Conservation (phyloP, 2,329 filamentous ascomycete genomes). For the Pseudogymnoascus sp. region DNA sequence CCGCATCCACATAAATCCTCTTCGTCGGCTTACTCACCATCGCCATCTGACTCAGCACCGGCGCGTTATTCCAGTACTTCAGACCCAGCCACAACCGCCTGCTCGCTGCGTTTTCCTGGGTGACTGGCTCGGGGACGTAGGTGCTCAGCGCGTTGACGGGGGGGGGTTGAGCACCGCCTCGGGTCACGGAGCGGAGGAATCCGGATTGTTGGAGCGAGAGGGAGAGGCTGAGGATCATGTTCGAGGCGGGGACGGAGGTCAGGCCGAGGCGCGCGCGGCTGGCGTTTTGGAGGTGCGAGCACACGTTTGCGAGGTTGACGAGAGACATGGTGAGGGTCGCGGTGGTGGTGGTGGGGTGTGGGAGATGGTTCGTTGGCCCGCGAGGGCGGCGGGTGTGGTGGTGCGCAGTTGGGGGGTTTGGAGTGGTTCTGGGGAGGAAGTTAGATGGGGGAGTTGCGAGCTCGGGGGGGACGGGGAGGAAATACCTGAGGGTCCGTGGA, state of each 20-base stretch:
- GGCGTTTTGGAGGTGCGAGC: slow-evolving; percentile 66
- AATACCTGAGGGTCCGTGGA: not conserved
- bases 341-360: not conserved
- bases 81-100: slow-evolving; percentile 61
- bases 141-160: slow-evolving; percentile 38
- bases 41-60: slow-evolving; percentile 54
- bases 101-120: slow-evolving; percentile 50
- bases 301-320: slow-evolving; percentile 60
- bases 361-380: not conserved
- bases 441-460: not conserved
- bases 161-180: slow-evolving; percentile 51
- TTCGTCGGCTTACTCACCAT: slow-evolving; percentile 61
- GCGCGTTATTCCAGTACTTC: slow-evolving; percentile 66
- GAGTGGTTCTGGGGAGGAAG: not conserved
- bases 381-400: not conserved
- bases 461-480: not conserved
- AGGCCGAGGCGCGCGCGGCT: slow-evolving; percentile 59
- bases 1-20: slow-evolving; percentile 52
- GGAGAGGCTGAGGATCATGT: slow-evolving; percentile 54
- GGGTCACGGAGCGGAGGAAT: slow-evolving; percentile 58
- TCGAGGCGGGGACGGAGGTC: slow-evolving; percentile 59
- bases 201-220: slow-evolving; percentile 60
- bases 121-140: slow-evolving; percentile 41
- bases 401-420: not conserved
- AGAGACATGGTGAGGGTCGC: slow-evolving; percentile 50